phyloP scores from a whole-genome alignment of 106 monocot species.

The Gastrodia elata region DNA sequence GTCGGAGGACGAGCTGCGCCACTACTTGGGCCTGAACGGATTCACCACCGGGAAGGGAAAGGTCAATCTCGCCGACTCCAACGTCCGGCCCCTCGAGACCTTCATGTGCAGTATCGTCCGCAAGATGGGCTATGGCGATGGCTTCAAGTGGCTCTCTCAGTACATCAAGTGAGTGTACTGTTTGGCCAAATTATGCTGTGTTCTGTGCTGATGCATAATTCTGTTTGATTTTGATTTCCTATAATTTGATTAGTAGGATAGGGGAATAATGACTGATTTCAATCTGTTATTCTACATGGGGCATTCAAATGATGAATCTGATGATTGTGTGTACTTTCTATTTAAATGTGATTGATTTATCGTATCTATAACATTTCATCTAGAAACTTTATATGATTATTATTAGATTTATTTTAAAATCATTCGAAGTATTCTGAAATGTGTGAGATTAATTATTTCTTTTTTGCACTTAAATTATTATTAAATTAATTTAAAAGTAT shows the following conservation, averaged over 20 bases:
- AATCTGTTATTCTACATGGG: no score
- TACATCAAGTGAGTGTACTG: constrained; percentile 3
- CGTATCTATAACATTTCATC: no score
- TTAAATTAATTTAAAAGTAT: no score
- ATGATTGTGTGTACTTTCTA: no score
- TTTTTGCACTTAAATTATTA: no score
- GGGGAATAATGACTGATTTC: no score
- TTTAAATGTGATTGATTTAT: no score
- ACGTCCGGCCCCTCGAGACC: constrained; percentile 3
- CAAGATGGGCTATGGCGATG: constrained; percentile 10
- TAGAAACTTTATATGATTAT: no score
- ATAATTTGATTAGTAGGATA: neutral
- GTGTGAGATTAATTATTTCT: no score
- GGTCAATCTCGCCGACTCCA: constrained; percentile 9
- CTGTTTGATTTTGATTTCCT: constrained; percentile 1
- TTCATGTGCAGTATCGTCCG: constrained; percentile 9
- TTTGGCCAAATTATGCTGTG: neutral
- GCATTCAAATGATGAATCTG: no score
- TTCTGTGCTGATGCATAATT: neutral
- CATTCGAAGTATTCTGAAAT: no score
- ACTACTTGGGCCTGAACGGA: constrained; percentile 8
- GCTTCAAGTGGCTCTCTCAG: constrained; percentile 9
- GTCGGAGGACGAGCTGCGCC: constrained; percentile 10
- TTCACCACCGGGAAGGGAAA: constrained; percentile 15
- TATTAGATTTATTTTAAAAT: no score